Evolutionary conservation across 331 rosid species (phyloP), one percentile per base, ranked within the genome.

Genomic region (Saraca asoca): DNA sequence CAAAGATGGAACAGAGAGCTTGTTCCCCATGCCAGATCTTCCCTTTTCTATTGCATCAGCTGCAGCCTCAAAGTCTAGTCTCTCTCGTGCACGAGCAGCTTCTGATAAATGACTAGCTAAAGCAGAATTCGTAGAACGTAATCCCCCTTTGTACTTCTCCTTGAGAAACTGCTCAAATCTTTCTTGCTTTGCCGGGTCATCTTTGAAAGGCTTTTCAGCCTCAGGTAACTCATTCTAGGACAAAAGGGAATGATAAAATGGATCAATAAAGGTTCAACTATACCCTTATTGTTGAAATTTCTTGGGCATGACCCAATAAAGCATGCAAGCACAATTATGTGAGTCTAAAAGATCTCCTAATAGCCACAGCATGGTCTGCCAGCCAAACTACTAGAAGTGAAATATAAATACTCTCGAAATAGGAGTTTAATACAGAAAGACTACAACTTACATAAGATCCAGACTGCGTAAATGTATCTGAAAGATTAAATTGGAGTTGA

Each of bases 21-120:
- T 88, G 83, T 70, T 65, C 76, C 79, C 95, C 62, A 75, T 88
- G 62, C 82, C 70, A 75, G 62, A 71, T 35, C 81, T 82, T 13
- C 85, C 91, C 70, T 94, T 94, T 85, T 86, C 73, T 41, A 94
- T 80, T 68, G 96, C 88, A 68, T 86, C 96, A 19, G 99, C 96
- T 33, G 96, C 95, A 64, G 95, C 92, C 85, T 94, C 99, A 80
- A 94, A 94, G 84, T 89, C 95, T 57, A 94, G 72, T 51, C 96
- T 85, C 83, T 94, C 99, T 62, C 85, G 88, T 61, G 99, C 99
- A 75, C 99, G 97, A 50, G 90, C 90, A 60, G 82, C 91, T 77
- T 93, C 98, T 58, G 98, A 82, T 97, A 93, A 84, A 54, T 90
- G 57, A 74, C 85, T 63, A 67, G 95, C 80, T 79, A 93, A 84